These are phyloP conservation scores for Golubevia pallescens DNA, from an alignment of 1,284 basidiomycete genomes.

Conservation along the genomic window DNA sequence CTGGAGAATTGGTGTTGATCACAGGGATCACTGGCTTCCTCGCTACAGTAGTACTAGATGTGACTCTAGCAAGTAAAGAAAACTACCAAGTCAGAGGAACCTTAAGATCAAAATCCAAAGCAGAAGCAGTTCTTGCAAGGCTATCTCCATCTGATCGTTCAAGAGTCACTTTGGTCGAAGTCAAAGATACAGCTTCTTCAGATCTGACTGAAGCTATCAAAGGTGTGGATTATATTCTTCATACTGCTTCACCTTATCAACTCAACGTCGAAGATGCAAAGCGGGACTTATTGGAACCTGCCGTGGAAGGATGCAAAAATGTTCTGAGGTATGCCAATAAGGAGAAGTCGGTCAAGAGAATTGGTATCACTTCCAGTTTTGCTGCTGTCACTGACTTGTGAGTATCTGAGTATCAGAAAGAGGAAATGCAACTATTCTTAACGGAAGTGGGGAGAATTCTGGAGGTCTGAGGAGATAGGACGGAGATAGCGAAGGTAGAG, in stretches of 20 bases:
- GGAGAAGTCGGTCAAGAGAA: conserved; percentile 31
- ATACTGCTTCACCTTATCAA: conserved; percentile 8
- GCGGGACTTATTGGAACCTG: conserved; percentile 41
- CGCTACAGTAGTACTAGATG: conserved; percentile 42
- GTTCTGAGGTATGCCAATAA: conserved; percentile 36
- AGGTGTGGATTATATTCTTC: conserved; percentile 8
- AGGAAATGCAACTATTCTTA: no score
- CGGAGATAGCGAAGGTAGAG: no score
- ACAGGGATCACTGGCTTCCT: conserved; percentile 35
- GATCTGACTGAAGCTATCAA: conserved; percentile 41
- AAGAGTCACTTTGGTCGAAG: conserved; percentile 42
- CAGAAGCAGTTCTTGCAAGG: conserved; percentile 36
- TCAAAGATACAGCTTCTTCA: conserved; percentile 40
- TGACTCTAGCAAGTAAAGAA: conserved; percentile 30
- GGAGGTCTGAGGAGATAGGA: no score
- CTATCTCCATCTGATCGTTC: conserved; percentile 21
- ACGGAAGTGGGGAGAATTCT: no score
- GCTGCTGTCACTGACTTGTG: conserved; percentile 41
- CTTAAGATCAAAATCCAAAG: conserved; percentile 32
- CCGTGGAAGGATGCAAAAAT: conserved; percentile 46
- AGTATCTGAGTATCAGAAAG: background rate
- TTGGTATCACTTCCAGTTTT: conserved; percentile 49
- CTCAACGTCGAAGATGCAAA: conserved; percentile 43
- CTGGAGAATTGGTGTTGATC: background rate
- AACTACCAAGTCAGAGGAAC: conserved; percentile 49